Evolutionary conservation across 345 rosid species (phyloP).

Genomic region (Corymbia maculata): DNA sequence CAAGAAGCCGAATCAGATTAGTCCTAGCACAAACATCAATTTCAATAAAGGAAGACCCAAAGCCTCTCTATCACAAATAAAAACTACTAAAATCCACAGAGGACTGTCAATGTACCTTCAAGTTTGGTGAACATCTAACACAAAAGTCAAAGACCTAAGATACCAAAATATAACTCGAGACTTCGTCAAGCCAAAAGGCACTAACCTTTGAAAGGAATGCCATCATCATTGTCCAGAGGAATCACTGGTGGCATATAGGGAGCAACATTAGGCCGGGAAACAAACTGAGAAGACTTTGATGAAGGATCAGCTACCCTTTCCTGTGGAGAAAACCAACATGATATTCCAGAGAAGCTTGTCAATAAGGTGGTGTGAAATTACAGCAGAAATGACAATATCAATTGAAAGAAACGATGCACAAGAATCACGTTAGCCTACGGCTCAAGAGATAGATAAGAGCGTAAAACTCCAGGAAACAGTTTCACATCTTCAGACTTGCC

Average conservation of each 20-base stretch:
- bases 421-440: neutral
- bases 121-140: neutral
- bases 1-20: neutral
- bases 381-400: neutral
- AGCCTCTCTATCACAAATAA: neutral
- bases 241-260: slow-evolving; percentile 23
- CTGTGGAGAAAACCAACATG: slow-evolving; percentile 20
- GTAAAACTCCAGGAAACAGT: neutral
- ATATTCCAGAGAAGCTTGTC: neutral
- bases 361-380: neutral
- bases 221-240: slow-evolving; percentile 37
- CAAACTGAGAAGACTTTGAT: slow-evolving; percentile 20
- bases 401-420: neutral
- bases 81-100: neutral
- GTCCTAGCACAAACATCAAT: neutral
- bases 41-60: neutral
- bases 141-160: neutral
- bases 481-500: neutral
- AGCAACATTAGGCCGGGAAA: slow-evolving; percentile 22
- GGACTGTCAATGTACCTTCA: neutral
- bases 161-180: neutral
- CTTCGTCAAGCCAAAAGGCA: neutral
- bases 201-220: slow-evolving; percentile 31
- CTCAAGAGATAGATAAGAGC: neutral
- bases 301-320: slow-evolving; percentile 44